Conservation (phyloP, 1,139 yeast genomes). For the Spathaspora sp. region DNA sequence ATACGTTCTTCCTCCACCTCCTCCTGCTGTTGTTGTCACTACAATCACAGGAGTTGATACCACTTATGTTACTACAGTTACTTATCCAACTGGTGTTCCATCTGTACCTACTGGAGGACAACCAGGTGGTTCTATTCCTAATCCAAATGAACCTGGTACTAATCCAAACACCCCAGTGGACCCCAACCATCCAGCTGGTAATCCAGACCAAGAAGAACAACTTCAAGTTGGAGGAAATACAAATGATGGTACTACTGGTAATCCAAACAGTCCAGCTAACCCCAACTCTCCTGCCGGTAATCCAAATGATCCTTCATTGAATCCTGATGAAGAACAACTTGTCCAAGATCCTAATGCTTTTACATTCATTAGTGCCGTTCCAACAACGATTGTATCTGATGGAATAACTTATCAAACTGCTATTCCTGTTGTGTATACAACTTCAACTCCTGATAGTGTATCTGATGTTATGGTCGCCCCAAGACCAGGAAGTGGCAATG, state of each 20-base stretch:
- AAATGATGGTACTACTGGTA: neutral
- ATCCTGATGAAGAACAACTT: neutral
- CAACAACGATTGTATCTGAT: neutral
- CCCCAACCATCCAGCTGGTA: neutral
- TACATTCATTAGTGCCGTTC: neutral
- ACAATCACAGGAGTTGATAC: neutral
- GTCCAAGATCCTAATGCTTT: neutral
- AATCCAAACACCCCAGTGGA: neutral
- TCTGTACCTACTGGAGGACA: neutral
- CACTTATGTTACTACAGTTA: neutral
- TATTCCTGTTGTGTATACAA: neutral
- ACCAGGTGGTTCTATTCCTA: neutral
- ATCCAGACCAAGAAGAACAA: neutral
- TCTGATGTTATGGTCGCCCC: neutral
- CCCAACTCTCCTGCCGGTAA: neutral
- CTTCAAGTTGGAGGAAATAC: neutral
- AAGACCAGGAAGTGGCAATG: neutral
- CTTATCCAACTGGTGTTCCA: neutral
- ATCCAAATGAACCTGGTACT: neutral
- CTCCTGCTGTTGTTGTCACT: neutral
- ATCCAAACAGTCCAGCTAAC: neutral
- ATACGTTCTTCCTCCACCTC: no score
- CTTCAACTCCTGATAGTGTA: neutral
- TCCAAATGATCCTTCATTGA: neutral
- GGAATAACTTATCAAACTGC: neutral